These are phyloP conservation scores for Herpetomonas samuelpessoai DNA, from an alignment of 208 protist genomes.

Conservation along the genomic window DNA sequence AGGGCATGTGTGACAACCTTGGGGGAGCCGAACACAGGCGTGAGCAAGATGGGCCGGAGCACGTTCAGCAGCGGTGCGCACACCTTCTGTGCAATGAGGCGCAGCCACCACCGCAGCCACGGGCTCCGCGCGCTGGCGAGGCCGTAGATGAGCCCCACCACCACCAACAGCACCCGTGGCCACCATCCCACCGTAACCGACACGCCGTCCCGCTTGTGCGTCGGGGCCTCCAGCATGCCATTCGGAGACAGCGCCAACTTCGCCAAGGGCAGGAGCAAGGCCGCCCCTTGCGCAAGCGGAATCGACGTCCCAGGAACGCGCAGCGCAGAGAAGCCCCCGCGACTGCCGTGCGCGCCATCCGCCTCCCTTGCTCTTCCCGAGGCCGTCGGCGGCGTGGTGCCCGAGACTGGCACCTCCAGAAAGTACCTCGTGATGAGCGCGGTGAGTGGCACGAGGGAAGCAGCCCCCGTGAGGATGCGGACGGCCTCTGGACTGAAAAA, in stretches of 20 bases:
- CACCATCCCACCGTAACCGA: constrained; percentile 48
- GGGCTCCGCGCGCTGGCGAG: constrained; percentile 20
- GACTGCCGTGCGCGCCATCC: neutral
- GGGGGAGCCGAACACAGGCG: constrained; percentile 28
- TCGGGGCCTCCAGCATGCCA: constrained; percentile 25
- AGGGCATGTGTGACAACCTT: constrained; percentile 32
- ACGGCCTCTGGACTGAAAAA: constrained; percentile 35
- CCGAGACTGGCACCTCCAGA: constrained; percentile 40
- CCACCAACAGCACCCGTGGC: constrained; percentile 38
- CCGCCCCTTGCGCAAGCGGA: constrained; percentile 29
- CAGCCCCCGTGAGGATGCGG: constrained; percentile 47
- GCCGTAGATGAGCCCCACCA: constrained; percentile 49
- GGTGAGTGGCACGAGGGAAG: constrained; percentile 43
- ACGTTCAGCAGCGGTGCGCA: neutral
- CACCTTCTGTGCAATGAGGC: constrained; percentile 16
- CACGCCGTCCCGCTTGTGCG: constrained; percentile 34
- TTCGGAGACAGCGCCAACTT: constrained; percentile 42
- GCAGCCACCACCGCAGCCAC: constrained; percentile 31
- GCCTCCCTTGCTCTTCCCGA: too few relatives aligned
- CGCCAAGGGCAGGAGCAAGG: constrained; percentile 37
- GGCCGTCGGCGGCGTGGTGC: constrained; percentile 2
- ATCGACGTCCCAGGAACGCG: constrained; percentile 28
- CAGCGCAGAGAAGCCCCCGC: constrained; percentile 6
- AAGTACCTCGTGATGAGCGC: constrained; percentile 39
- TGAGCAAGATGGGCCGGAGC: constrained; percentile 13